Percentiles rank a stretch among this genome's conserved stretches.
Evolutionary conservation across 106 monocot genomes (phyloP).

Genomic region (Dendrobium huoshanense): DNA sequence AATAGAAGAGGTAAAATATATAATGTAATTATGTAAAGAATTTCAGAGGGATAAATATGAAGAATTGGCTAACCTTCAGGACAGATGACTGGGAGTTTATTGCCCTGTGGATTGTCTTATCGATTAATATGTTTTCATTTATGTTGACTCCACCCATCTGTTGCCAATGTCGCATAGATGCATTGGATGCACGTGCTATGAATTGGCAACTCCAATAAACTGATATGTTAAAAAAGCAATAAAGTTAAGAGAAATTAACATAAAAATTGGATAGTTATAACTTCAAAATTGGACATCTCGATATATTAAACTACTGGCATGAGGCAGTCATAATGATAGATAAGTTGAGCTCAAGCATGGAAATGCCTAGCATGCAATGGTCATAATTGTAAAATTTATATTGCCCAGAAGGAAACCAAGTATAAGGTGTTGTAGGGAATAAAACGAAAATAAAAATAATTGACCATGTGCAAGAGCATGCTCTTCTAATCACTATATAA

Average conservation of each 20-base stretch:
- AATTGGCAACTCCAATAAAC: slow-evolving; percentile 97
- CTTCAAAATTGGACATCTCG: neutral
- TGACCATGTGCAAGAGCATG: neutral
- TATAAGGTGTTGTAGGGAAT: neutral
- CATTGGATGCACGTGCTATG: slow-evolving; percentile 90
- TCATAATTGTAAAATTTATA: neutral
- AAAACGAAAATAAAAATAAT: neutral
- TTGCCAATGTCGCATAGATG: slow-evolving; percentile 89
- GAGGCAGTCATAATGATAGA: too few species aligned
- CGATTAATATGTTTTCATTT: slow-evolving; percentile 82
- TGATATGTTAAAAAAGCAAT: slow-evolving; percentile 10
- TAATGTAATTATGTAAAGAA: slow-evolving; percentile 3
- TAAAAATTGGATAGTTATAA: neutral
- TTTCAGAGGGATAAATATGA: neutral
- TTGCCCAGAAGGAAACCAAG: neutral
- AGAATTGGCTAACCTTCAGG: slow-evolving; percentile 54
- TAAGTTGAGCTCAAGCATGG: too few species aligned
- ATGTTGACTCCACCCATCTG: slow-evolving; percentile 94
- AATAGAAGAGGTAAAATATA: neutral
- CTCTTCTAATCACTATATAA: neutral
- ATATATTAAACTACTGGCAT: too few species aligned
- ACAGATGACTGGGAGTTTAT: slow-evolving; percentile 87
- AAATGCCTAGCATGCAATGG: too few species aligned
- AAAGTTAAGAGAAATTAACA: neutral
- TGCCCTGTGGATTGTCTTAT: slow-evolving; percentile 68